Conservation (phyloP, 129 eudicot species). For the Flaveria linearis region DNA sequence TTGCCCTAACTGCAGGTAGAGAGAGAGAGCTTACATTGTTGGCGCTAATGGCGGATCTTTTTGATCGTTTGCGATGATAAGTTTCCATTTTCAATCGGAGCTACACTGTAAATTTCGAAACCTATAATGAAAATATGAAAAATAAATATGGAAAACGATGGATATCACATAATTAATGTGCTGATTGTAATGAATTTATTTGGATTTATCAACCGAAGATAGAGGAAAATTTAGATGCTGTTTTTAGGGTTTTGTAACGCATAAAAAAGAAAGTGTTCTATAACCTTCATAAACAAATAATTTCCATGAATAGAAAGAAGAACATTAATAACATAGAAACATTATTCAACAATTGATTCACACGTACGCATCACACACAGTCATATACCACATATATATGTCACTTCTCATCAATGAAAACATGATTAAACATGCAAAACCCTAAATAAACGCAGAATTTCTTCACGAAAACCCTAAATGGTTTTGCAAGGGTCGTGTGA, state of each 20-base stretch:
- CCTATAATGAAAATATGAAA: background rate
- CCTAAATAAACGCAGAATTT: background rate
- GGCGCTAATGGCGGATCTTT: slow-evolving; percentile 24
- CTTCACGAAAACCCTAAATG: background rate
- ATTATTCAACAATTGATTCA: slow-evolving; percentile 7
- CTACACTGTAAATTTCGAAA: slow-evolving; percentile 19
- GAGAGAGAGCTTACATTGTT: slow-evolving; percentile 33
- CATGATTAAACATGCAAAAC: background rate
- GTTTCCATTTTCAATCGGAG: slow-evolving; percentile 42
- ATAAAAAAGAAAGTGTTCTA: background rate
- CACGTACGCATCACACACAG: background rate
- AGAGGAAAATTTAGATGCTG: background rate
- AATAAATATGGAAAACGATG: background rate
- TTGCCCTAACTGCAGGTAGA: too few species aligned
- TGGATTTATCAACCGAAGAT: background rate
- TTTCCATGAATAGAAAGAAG: slow-evolving; percentile 17
- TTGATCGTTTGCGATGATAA: slow-evolving; percentile 43
- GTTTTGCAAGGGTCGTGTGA: too few species aligned
- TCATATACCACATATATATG: background rate
- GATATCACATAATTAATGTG: background rate
- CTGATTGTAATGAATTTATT: background rate
- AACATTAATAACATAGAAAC: background rate
- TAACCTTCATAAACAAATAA: slow-evolving; percentile 3
- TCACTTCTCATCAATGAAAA: background rate
- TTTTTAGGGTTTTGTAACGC: slow-evolving; percentile 3